phyloP scores from a whole-genome alignment of 2,329 filamentous ascomycete species.

The Pseudogymnoascus sp. region DNA sequence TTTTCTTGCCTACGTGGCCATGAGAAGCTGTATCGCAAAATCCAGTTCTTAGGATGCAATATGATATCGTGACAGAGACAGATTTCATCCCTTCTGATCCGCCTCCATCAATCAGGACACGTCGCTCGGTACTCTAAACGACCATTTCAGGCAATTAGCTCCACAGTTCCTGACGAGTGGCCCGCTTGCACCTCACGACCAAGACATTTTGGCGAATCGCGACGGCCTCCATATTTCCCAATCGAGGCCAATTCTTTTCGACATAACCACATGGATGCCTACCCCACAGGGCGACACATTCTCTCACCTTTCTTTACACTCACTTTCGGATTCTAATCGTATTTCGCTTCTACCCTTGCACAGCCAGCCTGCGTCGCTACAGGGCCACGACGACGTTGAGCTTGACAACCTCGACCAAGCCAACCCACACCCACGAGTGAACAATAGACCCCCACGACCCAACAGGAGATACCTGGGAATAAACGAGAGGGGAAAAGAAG shows the following conservation, averaged over 20 bases:
- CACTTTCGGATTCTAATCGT: background rate
- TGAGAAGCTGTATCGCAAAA: background rate
- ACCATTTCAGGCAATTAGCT: slow-evolving; percentile 8
- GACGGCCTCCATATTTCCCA: slow-evolving; percentile 8
- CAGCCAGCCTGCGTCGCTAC: background rate
- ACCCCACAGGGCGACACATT: slow-evolving; percentile 30
- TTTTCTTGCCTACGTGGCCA: background rate
- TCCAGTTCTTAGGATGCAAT: background rate
- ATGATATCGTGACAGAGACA: background rate
- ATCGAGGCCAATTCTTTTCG: background rate
- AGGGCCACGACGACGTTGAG: background rate
- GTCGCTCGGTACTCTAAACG: background rate
- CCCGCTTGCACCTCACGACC: slow-evolving; percentile 3
- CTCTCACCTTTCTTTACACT: slow-evolving; percentile 23
- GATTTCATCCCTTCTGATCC: background rate
- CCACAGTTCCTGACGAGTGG: slow-evolving; percentile 6
- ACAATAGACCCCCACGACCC: slow-evolving; percentile 9
- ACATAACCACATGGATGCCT: slow-evolving; percentile 34
- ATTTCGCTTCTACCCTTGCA: slow-evolving; percentile 9
- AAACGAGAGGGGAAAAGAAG: slow-evolving; percentile 13
- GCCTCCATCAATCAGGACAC: background rate
- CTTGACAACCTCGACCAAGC: background rate
- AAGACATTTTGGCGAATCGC: slow-evolving; percentile 1
- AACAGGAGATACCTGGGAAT: background rate
- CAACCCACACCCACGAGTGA: background rate